These are phyloP conservation scores for Parsonsia alboflavescens DNA, from an alignment of 257 asterid genomes.

Conservation along the genomic window DNA sequence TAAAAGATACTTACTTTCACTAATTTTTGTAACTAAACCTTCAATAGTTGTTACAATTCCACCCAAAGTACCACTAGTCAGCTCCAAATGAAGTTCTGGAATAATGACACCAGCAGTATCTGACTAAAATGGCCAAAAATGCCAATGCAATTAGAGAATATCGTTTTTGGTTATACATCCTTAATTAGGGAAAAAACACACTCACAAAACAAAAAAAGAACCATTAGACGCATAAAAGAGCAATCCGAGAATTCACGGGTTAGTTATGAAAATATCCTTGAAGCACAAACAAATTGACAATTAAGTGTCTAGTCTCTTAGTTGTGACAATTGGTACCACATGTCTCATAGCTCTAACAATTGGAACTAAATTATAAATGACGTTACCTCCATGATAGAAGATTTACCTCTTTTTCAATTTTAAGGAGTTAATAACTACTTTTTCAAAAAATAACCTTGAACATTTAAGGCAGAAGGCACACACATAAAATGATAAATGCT, in stretches of 20 bases:
- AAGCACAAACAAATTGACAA: too few relatives aligned
- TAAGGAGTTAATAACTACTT: neutral
- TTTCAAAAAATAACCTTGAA: neutral
- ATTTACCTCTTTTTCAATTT: too few relatives aligned
- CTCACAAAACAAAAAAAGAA: too few relatives aligned
- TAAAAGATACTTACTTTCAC: conserved; percentile 61
- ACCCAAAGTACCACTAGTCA: conserved; percentile 83
- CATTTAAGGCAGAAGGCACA: neutral
- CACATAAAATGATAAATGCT: neutral
- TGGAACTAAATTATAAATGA: neutral
- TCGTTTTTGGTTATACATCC: neutral
- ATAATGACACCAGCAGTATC: conserved; percentile 77
- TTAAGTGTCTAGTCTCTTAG: neutral
- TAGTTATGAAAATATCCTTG: too few relatives aligned
- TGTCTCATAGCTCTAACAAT: too few relatives aligned
- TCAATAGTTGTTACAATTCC: conserved; percentile 93
- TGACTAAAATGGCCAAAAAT: conserved; percentile 44
- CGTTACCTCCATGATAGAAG: neutral
- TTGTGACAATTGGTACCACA: neutral
- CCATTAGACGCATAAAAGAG: neutral
- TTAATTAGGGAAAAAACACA: conserved; percentile 17
- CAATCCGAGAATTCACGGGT: neutral
- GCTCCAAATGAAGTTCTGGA: conserved; percentile 88
- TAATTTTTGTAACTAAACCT: conserved; percentile 77
- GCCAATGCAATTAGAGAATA: neutral